Evolutionary conservation across 306 rosid species (phyloP), one percentile per base, ranked within the genome.

Genomic region (Begonia masoniana): DNA sequence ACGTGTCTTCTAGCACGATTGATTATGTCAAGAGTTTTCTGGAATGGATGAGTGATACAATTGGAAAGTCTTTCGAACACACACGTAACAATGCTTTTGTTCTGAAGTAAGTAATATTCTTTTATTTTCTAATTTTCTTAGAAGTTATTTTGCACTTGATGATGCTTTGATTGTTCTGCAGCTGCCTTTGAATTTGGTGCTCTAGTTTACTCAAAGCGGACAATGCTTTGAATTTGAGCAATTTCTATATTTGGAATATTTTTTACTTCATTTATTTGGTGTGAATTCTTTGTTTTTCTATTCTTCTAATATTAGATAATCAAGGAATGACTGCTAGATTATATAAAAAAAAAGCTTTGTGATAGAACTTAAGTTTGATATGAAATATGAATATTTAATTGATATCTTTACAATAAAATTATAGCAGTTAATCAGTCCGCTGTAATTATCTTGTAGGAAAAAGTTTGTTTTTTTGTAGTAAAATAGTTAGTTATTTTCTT

Each of bases 11-110:
- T 50, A 91, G 96, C 76, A 86, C 92, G 63, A 75, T 86, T 58
- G 92, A 91, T 77, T 91, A 78, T 39, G 80, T 86, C 63, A 83
- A 81, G 76, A 86, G 84, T 77, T 91, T 86, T 79, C 92, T 91
- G 36, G 94, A 91, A 76, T 91, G 96, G 99, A 91, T 91, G 99
- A 91, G 96, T 70, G 99, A 91, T 64, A 64, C 85, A 67, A 91
- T 91, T 41, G 86, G 94, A 15, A 91, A 91, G 76, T 86, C 99
- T 59, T 91, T 91, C 64, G 99, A 83, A 68, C 82, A 77, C 68
- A 85, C 91, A 53, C 84, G 99, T 61, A 94, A 86, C 59, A 91
- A 91, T 75, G 82, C 84, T 39, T 91, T 91, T 75, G 78, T 69
- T 75, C 64, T 91, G 68, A 91, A 76, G 96, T 91, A 79, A 81